Evolutionary conservation across 768 basidiomycete species (phyloP), one percentile per base, ranked within the genome.

Genomic region (Pleurotus cornucopiae): DNA sequence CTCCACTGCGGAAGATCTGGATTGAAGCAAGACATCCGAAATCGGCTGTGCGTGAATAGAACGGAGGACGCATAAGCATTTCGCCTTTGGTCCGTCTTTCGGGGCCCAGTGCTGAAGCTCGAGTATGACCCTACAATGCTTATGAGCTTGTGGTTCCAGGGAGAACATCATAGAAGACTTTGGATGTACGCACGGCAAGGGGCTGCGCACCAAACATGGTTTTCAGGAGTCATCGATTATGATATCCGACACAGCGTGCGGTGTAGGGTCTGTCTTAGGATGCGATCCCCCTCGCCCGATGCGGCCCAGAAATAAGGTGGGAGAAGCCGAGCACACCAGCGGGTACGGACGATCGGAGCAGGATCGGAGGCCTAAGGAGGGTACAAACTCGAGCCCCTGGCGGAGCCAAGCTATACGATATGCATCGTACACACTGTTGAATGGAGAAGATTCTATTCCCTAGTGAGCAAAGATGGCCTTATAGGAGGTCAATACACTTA

Each of bases 181-280:
- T n/a, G 16, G 48, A 34, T 20, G 14, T n/a, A 37, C n/a, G 48
- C 48, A 34, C n/a, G 26, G n/a, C 14, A 49, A 26, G 41, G 26
- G 37, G 30, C 30, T 34, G 30, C 30, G 30, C 11, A 34, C 30
- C 30, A 14, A 53, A 38, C 51, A 41, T 53, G 51, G 51, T 23
- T 40, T n/a, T 53, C 51, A 53, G 51, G 51, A 53, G 51, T 37
- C 51, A 41, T 53, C 34, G 39, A 51, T 26, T 37, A 13, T 51
- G 49, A 53, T 53, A 53, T 41, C 51, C 51, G 51, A 51, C 34
- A 37, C 9, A 25, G 34, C 25, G 41, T 44, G 20, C 20, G 41
- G 41, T 21, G n/a, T 44, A 21, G n/a, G 20, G 41, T 21, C 41
- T 44, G n/a, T 5, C 26, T 16, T n/a, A 38, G 51, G 51, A 53